phyloP scores from a whole-genome alignment of 768 basidiomycete genomes.

The Boletellus ananiceps region DNA sequence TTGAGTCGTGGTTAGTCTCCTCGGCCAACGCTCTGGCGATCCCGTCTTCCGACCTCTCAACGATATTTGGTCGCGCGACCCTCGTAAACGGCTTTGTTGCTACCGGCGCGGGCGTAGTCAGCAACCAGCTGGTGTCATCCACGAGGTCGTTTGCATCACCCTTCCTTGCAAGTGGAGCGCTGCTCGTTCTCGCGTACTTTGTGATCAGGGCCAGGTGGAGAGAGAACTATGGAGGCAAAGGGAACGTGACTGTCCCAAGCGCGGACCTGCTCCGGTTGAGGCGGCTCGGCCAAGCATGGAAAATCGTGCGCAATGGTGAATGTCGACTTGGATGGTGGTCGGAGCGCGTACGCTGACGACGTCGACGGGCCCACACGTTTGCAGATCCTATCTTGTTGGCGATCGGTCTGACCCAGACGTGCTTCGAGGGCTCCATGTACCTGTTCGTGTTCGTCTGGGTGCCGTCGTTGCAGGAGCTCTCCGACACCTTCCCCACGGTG shows the following conservation, averaged over 20 bases:
- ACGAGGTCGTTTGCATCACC: constrained; percentile 56
- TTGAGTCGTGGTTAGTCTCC: constrained; percentile 75
- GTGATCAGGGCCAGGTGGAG: constrained; percentile 57
- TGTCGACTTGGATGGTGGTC: not conserved
- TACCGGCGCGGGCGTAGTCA: constrained; percentile 57
- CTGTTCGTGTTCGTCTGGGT: constrained; percentile 85
- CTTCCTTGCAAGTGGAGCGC: constrained; percentile 56
- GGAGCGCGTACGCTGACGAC: not conserved
- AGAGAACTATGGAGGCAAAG: constrained; percentile 63
- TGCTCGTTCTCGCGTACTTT: constrained; percentile 52
- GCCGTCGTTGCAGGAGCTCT: constrained; percentile 63
- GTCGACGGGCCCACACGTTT: not conserved
- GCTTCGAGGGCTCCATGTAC: constrained; percentile 84
- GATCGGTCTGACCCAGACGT: constrained; percentile 71
- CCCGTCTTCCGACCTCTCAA: constrained; percentile 54
- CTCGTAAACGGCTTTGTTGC: constrained; percentile 73
- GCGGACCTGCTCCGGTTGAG: constrained; percentile 47
- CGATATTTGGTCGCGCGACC: constrained; percentile 69
- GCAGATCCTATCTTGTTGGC: constrained; percentile 58
- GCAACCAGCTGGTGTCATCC: constrained; percentile 56
- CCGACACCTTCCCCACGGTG: constrained; percentile 31
- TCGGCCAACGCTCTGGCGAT: constrained; percentile 50
- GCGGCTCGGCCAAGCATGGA: constrained; percentile 53
- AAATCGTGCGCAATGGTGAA: constrained; percentile 50
- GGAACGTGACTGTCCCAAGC: constrained; percentile 12